phyloP scores from a whole-genome alignment of 495 filamentous ascomycete genomes.

The Articulospora tetracladia region DNA sequence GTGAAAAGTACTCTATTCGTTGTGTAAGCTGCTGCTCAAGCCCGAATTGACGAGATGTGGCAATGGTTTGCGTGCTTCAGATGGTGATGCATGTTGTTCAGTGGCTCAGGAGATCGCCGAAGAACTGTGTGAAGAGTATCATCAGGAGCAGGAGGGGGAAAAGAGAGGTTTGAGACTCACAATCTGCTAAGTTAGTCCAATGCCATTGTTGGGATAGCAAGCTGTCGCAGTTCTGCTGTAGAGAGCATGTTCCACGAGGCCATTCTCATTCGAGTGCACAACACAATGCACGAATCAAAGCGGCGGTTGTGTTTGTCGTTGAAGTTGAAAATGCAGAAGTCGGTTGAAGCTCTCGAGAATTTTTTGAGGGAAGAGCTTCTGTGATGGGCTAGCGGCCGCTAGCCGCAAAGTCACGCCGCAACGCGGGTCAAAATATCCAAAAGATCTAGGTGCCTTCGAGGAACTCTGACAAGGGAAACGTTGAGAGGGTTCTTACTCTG shows the following conservation, averaged over 20 bases:
- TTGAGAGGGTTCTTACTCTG: neutral
- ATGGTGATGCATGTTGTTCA: slow-evolving; percentile 99
- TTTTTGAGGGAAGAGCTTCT: neutral
- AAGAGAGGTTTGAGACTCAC: slow-evolving; percentile 20
- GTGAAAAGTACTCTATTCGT: too few relatives aligned
- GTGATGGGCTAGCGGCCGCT: neutral
- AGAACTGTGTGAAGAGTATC: slow-evolving; percentile 55
- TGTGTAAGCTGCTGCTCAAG: neutral
- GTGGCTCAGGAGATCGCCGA: slow-evolving; percentile 85
- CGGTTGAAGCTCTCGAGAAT: neutral
- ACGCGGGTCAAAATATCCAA: neutral
- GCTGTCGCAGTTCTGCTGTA: neutral
- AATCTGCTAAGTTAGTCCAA: slow-evolving; percentile 6
- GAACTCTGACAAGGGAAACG: neutral
- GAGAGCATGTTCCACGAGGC: too few relatives aligned
- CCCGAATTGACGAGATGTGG: neutral
- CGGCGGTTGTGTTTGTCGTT: neutral
- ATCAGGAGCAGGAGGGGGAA: slow-evolving; percentile 32
- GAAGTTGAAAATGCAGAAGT: too few relatives aligned
- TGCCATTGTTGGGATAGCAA: neutral
- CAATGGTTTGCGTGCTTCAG: slow-evolving; percentile 53
- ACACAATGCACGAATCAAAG: neutral
- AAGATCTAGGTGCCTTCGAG: neutral
- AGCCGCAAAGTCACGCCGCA: neutral
- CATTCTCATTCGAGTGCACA: too few relatives aligned